A percentile compares a stretch with the other conserved stretches of the same genome.
These are phyloP conservation scores for Penicillium turbatum DNA, from an alignment of 495 filamentous ascomycete species.

Conservation along the genomic window DNA sequence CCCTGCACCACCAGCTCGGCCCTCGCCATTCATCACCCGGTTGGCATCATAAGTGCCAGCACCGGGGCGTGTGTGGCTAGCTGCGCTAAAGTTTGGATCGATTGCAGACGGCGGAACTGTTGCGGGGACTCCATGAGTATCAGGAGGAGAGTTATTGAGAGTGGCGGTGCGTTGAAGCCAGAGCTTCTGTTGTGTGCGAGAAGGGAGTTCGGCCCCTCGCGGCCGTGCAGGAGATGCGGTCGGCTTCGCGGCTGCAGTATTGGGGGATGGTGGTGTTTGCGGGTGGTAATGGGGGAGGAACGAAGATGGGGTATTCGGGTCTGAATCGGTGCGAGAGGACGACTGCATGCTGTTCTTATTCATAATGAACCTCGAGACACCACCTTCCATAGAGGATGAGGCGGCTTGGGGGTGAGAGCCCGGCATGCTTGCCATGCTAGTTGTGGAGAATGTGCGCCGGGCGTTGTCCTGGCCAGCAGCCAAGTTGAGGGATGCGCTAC, in stretches of 20 bases:
- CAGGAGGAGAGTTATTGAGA: constrained; percentile 46
- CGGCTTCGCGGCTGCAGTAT: constrained; percentile 14
- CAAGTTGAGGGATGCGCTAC: constrained; percentile 37
- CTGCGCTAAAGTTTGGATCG: constrained; percentile 32
- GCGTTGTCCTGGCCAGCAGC: constrained; percentile 31
- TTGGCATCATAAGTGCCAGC: constrained; percentile 32
- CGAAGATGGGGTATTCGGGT: constrained; percentile 47
- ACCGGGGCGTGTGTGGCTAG: constrained; percentile 23
- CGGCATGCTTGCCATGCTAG: constrained; percentile 28
- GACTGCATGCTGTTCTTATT: constrained; percentile 30
- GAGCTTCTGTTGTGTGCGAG: constrained; percentile 47
- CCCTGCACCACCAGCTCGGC: constrained; percentile 24
- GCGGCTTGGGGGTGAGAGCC: constrained; percentile 32
- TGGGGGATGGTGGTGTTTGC: constrained; percentile 43
- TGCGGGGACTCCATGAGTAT: constrained; percentile 34
- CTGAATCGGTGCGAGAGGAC: constrained; percentile 42
- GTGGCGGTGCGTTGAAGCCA: constrained; percentile 48
- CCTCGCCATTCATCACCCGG: constrained; percentile 32
- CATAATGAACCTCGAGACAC: constrained; percentile 44
- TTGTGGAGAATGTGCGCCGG: constrained; percentile 34
- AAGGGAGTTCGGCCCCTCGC: constrained; percentile 35
- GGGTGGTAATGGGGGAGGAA: constrained; percentile 48
- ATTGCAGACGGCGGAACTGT: constrained; percentile 30
- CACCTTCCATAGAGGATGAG: constrained; percentile 47
- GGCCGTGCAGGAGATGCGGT: constrained; percentile 34